phyloP scores from a whole-genome alignment of 768 basidiomycete species.

The Pseudohyphozyma bogoriensis region DNA sequence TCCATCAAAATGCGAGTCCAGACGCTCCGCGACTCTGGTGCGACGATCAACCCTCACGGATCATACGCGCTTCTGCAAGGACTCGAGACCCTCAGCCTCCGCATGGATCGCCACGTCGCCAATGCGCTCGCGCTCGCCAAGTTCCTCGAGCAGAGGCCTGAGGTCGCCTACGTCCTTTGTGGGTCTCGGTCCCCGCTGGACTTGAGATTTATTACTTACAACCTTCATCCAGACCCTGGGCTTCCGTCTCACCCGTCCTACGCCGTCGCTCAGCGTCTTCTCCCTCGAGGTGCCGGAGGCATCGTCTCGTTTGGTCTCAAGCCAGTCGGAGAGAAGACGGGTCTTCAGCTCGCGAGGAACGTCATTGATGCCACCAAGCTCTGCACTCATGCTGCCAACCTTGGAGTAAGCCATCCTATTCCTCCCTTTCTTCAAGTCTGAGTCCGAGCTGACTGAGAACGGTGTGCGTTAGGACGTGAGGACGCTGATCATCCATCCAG shows the following conservation, averaged over 20 bases:
- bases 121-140: constrained; percentile 61
- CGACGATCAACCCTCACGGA: too few relatives aligned
- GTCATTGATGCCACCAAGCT: constrained; percentile 60
- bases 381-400: constrained; percentile 45
- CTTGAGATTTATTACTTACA: neutral
- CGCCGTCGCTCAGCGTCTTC: constrained; percentile 43
- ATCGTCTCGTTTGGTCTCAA: constrained; percentile 67
- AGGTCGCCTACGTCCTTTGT: constrained; percentile 46
- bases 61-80: neutral
- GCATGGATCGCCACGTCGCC: constrained; percentile 58
- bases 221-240: constrained; percentile 49
- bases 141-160: constrained; percentile 56
- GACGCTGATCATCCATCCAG: constrained; percentile 49
- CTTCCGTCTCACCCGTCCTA: constrained; percentile 53
- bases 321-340: constrained; percentile 39
- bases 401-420: constrained; percentile 39
- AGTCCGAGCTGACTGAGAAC: neutral
- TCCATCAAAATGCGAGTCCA: constrained; percentile 25
- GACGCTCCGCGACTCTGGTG: neutral
- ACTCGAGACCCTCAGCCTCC: constrained; percentile 61
- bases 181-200: neutral
- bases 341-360: neutral
- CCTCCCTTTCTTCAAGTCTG: neutral
- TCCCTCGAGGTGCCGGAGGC: constrained; percentile 47
- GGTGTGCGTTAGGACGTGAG: constrained; percentile 46